These are phyloP conservation scores for Monilinia laxa DNA, from an alignment of 2,329 filamentous ascomycete species.

Conservation along the genomic window DNA sequence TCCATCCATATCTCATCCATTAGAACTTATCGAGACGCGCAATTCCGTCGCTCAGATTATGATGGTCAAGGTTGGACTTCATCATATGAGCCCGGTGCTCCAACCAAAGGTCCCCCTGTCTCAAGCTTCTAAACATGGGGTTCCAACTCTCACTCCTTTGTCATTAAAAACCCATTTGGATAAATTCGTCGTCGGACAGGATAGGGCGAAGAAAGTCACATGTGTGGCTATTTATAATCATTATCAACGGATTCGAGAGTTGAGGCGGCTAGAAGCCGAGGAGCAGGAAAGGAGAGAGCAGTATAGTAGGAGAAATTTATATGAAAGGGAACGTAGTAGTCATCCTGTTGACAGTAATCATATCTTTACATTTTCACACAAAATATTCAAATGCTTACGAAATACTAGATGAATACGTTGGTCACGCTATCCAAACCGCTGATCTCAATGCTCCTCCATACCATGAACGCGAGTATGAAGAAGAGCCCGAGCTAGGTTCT, in stretches of 20 bases:
- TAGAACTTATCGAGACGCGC: conserved; percentile 25
- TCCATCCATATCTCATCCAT: background rate
- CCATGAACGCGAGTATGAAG: conserved; percentile 20
- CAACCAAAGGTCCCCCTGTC: conserved; percentile 64
- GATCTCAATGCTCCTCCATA: conserved; percentile 31
- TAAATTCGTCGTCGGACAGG: conserved; percentile 94
- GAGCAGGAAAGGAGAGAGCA: conserved; percentile 65
- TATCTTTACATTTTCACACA: conserved; percentile 13
- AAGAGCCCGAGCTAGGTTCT: conserved; percentile 31
- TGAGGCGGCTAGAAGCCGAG: conserved; percentile 75
- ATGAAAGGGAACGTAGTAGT: conserved; percentile 48
- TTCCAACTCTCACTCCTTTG: conserved; percentile 62
- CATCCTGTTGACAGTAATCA: conserved; percentile 77
- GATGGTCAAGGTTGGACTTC: conserved; percentile 55
- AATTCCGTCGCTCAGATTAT: conserved; percentile 57
- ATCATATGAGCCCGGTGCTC: conserved; percentile 61
- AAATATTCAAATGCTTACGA: conserved; percentile 40
- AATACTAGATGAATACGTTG: conserved; percentile 54
- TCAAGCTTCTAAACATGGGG: conserved; percentile 50
- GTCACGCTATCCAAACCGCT: conserved; percentile 43
- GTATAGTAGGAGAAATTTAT: conserved; percentile 50
- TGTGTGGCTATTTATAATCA: conserved; percentile 95
- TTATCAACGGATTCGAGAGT: conserved; percentile 80
- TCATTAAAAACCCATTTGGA: conserved; percentile 87
- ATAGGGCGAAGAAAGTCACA: conserved; percentile 89